A percentile compares a stretch with the other conserved stretches of the same genome.
These are phyloP conservation scores for Podaxis sp. DNA, from an alignment of 768 basidiomycete genomes.

Conservation along the genomic window DNA sequence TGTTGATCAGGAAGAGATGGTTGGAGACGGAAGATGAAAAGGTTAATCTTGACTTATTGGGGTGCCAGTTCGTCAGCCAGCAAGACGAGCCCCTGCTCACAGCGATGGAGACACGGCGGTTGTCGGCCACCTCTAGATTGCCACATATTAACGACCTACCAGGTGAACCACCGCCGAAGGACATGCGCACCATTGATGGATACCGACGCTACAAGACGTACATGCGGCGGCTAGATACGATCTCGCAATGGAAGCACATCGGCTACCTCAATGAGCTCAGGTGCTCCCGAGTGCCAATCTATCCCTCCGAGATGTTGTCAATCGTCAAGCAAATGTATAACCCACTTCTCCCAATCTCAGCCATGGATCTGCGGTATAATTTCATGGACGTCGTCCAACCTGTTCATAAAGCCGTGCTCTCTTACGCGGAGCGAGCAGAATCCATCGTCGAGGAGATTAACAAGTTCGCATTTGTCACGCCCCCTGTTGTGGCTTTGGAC, in stretches of 20 bases:
- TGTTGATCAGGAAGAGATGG: constrained; percentile 76
- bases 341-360: constrained; percentile 50
- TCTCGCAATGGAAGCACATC: constrained; percentile 65
- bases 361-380: constrained; percentile 29
- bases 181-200: constrained; percentile 71
- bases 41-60: constrained; percentile 59
- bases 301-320: constrained; percentile 42
- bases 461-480: constrained; percentile 77
- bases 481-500: constrained; percentile 72
- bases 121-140: constrained; percentile 57
- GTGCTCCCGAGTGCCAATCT: constrained; percentile 47
- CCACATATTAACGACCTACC: constrained; percentile 50
- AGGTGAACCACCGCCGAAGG: constrained; percentile 65
- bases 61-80: constrained; percentile 54
- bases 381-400: constrained; percentile 40
- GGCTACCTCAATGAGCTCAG: constrained; percentile 72
- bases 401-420: constrained; percentile 52
- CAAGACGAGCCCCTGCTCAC: constrained; percentile 52
- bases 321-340: constrained; percentile 32
- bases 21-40: constrained; percentile 48
- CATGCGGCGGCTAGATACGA: constrained; percentile 42
- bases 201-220: constrained; percentile 53
- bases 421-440: constrained; percentile 55
- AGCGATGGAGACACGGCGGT: constrained; percentile 45
- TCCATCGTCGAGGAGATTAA: constrained; percentile 52